Conservation (phyloP, 495 filamentous ascomycete genomes). For the Penicillium argentinense region DNA sequence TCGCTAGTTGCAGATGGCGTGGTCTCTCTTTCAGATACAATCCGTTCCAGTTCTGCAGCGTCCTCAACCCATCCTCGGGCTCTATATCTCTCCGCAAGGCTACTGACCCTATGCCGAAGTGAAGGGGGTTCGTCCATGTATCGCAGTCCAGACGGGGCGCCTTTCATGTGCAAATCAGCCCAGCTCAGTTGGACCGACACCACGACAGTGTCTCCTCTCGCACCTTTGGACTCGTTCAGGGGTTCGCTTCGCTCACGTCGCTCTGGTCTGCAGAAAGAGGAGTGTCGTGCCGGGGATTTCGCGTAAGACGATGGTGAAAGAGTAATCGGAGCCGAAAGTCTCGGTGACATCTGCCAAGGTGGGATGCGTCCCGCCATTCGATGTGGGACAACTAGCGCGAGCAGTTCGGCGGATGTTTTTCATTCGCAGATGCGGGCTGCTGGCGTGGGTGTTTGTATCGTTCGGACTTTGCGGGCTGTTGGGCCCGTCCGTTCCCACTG, state of each 20-base stretch:
- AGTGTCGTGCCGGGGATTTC: neutral
- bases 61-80: slow-evolving; percentile 2
- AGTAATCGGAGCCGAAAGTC: neutral
- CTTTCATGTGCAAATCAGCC: neutral
- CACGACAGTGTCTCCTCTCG: too few species aligned
- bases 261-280: neutral
- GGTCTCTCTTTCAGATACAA: neutral
- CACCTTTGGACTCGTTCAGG: too few species aligned
- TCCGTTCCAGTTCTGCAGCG: neutral
- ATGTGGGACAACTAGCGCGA: neutral
- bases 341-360: slow-evolving; percentile 1
- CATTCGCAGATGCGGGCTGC: too few species aligned
- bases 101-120: slow-evolving; percentile 1
- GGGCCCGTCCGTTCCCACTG: too few species aligned
- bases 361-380: neutral
- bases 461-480: too few species aligned
- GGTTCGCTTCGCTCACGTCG: neutral
- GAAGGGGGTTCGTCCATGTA: slow-evolving; percentile 13
- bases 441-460: too few species aligned
- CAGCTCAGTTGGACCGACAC: too few species aligned
- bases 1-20: neutral
- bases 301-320: neutral
- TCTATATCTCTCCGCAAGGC: slow-evolving; percentile 5
- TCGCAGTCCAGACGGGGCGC: neutral
- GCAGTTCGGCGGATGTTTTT: neutral